Percentiles rank a stretch among this genome's conserved stretches.
phyloP scores from a whole-genome alignment of 2,329 filamentous ascomycete species.

The Colletotrichum sidae region DNA sequence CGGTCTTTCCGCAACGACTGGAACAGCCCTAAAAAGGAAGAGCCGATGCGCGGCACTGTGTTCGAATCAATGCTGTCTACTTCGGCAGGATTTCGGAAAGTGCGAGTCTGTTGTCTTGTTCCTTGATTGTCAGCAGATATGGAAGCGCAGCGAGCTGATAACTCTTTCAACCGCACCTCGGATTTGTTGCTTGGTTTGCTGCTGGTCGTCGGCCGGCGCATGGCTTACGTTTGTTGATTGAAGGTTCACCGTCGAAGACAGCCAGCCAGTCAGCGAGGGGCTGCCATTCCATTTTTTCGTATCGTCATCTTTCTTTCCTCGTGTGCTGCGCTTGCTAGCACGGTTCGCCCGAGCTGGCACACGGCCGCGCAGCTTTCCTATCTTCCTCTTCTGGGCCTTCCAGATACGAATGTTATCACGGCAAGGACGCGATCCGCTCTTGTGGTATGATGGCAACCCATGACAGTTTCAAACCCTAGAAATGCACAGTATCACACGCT shows the following conservation, averaged over 20 bases:
- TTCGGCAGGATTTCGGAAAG: conserved; percentile 1
- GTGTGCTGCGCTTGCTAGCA: conserved; percentile 7
- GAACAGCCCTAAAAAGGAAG: background rate
- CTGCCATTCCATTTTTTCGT: background rate
- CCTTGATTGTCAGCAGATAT: conserved; percentile 19
- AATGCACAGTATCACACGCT: no score
- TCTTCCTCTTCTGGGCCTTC: no score
- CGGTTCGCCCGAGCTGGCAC: background rate
- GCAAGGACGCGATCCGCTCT: no score
- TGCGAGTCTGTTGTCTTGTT: conserved; percentile 23
- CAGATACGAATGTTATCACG: no score
- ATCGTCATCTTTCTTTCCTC: conserved; percentile 1
- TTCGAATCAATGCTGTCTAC: conserved; percentile 32
- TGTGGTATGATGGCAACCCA: no score
- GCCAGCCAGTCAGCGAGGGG: background rate
- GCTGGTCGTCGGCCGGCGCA: background rate
- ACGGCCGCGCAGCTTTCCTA: background rate
- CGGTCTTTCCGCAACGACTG: no score
- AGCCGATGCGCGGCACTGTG: conserved; percentile 29
- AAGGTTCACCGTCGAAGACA: no score
- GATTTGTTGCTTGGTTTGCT: conserved; percentile 1
- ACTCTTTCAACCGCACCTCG: conserved; percentile 32
- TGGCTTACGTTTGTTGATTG: no score
- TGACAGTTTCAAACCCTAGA: no score
- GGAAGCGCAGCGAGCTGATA: conserved; percentile 37